phyloP scores from a whole-genome alignment of 345 rosid species.

The Euclidium syriacum region DNA sequence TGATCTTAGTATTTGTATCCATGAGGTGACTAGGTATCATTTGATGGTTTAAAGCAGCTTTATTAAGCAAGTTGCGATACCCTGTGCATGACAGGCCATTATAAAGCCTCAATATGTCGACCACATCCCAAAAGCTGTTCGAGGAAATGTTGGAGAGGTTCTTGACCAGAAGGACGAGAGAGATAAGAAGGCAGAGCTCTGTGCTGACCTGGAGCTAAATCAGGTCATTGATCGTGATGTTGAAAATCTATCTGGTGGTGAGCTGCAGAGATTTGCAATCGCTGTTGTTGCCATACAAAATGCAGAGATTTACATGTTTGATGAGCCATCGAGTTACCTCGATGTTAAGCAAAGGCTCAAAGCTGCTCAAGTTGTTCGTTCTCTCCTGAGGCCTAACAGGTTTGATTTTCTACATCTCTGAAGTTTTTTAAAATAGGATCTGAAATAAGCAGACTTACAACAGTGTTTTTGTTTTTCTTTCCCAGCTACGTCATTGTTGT shows the following conservation, averaged over 20 bases:
- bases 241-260: constrained; percentile 95
- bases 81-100: constrained; percentile 52
- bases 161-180: constrained; percentile 94
- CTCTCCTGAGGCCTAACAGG: constrained; percentile 89
- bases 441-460: background rate
- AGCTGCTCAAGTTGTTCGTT: constrained; percentile 92
- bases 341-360: constrained; percentile 99
- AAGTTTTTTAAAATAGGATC: background rate
- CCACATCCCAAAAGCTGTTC: constrained; percentile 93
- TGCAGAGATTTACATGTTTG: constrained; percentile 99
- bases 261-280: constrained; percentile 96
- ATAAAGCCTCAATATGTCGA: constrained; percentile 99
- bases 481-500: constrained; percentile 95
- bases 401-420: constrained; percentile 23
- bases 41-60: background rate
- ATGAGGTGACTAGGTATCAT: background rate
- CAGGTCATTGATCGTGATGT: constrained; percentile 92
- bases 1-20: background rate
- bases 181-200: constrained; percentile 63
- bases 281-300: constrained; percentile 92
- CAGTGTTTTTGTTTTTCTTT: background rate
- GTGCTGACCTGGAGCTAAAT: constrained; percentile 80
- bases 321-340: constrained; percentile 98
- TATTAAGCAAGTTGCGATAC: background rate
- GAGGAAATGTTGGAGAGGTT: constrained; percentile 90